Base-by-base conservation (phyloP, 2,329 filamentous ascomycete genomes). In the Penicillium sp. region DNA sequence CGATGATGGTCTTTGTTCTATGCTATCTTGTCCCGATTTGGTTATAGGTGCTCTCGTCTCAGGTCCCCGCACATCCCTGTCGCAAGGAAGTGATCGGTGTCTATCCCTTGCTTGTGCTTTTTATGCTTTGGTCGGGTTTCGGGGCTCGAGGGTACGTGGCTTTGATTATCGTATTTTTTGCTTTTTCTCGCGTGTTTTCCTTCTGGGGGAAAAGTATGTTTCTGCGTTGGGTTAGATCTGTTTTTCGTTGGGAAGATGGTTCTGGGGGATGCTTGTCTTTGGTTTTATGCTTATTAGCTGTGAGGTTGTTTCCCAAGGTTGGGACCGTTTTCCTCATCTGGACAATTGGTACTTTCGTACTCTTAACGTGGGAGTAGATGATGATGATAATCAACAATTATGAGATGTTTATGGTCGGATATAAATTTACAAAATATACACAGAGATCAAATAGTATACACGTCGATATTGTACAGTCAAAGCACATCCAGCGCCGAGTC, bases 61-160 rank as follows among this genome's bases (percentile, higher is more conserved):
- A 15, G n/a, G 23, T 12, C 10, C 29, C 27, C 9, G 35, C 5
- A 27, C 31, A 55, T 59, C 47, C 58, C 60, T 59, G 54, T 50
- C 25, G 42, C 39, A 3, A 48, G 21, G 34, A 16, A 12, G 8
- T 18, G 56, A 54, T 57, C 49, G 44, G 49, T 56, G 23, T 37
- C 5, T 10, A 15, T 50, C 59, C 60, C 60, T 63, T 63, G 59
- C 60, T 57, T 60, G 23, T 27, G 9, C 27, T 35, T 31, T 54
- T 54, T 52, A n/a, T 27, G 44, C 55, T 44, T 49, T 50, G 39
- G 34, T 47, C 6, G 50, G 42, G 39, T 16, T 29, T 46, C 45
- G 41, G 50, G 47, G 37, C 42, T 52, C 31, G 34, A 45, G 51
- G 32, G 50, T 55, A 45, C 51, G 42, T 54, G 46, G 54, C 49